Base-by-base conservation (phyloP, 371 early-diverging fungal species). In the Actinomortierella ambigua region DNA sequence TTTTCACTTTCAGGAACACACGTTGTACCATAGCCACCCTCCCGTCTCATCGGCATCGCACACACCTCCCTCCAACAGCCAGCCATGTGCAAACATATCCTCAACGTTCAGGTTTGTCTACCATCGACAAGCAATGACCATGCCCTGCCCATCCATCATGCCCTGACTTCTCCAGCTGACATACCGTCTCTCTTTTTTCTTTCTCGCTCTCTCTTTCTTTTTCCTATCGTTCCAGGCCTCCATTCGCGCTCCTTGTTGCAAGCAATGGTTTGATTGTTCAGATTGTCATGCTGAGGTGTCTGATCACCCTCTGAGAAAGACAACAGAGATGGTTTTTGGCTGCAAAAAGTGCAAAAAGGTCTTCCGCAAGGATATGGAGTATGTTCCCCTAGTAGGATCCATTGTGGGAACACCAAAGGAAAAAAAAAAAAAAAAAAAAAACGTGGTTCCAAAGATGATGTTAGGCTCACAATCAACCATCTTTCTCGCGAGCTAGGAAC, bases 281-380 rank as follows among this genome's bases (percentile, higher is more conserved):
- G 92, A 96, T 69, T 98, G 98, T 78, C 97, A 97, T 70, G 88
- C 83, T n/a, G 97, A 94, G 55, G 77, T 67, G 0, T 68, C 89
- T 5, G 90, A 93, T 77, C 97, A 97, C 80, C 79, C 79, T 24
- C 78, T 98, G 22, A 77, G 85, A 61, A 94, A 92, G 70, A 86
- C 93, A 5, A 79, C 80, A 53, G 98, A 98, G 76, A 93, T 98
- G 94, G 88, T 94, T 1, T 95, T 98, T 81, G 94, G 94, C 6
- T 98, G 98, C 80, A 98, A 98, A 77, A 97, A 97, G 75, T 98
- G 98, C 81, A 95, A 93, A 82, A 98, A 97, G 80, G 91, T 88
- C 3, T 98, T 98, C 68, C 85, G 98, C 68, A 98, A 98, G 71
- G 91, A 96, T 68, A 83, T 95, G 85, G 80, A 69, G 91, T 91